Evolutionary conservation across 352 stramenopile species (phyloP).

Genomic region (Lagenidium sp.): DNA sequence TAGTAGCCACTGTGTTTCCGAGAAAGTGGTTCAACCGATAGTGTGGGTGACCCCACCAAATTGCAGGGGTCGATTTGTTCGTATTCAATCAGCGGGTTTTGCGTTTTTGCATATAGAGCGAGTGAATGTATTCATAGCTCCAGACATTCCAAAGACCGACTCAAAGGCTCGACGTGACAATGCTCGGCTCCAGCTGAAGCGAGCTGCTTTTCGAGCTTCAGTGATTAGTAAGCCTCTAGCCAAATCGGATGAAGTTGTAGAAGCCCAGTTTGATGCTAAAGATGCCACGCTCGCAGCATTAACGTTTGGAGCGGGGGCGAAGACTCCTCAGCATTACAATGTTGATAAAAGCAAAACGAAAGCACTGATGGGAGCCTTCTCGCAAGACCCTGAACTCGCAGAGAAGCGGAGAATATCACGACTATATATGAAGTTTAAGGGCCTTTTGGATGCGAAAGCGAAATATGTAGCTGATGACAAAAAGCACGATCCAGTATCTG

Average conservation of each 20-base stretch:
- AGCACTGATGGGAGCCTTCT: slow-evolving; percentile 1
- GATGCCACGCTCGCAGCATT: background rate
- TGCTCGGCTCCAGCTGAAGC: slow-evolving; percentile 20
- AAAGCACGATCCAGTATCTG: background rate
- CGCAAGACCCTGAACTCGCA: slow-evolving; percentile 26
- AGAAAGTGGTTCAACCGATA: slow-evolving; percentile 20
- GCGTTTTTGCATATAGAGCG: slow-evolving; percentile 51
- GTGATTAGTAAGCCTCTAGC: slow-evolving; percentile 21
- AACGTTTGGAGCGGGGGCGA: background rate
- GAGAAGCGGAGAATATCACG: slow-evolving; percentile 51
- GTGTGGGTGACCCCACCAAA: slow-evolving; percentile 39
- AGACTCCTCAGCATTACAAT: background rate
- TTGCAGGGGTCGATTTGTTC: slow-evolving; percentile 48
- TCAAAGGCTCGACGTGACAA: slow-evolving; percentile 3
- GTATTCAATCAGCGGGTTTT: slow-evolving; percentile 32
- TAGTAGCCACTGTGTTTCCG: slow-evolving; percentile 21
- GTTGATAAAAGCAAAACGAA: background rate
- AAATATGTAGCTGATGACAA: slow-evolving; percentile 23
- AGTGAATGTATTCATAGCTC: slow-evolving; percentile 39
- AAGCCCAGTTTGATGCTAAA: background rate
- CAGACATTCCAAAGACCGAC: slow-evolving; percentile 13
- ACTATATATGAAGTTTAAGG: slow-evolving; percentile 54
- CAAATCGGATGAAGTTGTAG: background rate
- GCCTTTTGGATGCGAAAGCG: slow-evolving; percentile 35
- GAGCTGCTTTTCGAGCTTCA: slow-evolving; percentile 45